A percentile compares a stretch with the other conserved stretches of the same genome.
Evolutionary conservation across 805 yeast genomes (phyloP).

Genomic region (Allodekkera sacchari): DNA sequence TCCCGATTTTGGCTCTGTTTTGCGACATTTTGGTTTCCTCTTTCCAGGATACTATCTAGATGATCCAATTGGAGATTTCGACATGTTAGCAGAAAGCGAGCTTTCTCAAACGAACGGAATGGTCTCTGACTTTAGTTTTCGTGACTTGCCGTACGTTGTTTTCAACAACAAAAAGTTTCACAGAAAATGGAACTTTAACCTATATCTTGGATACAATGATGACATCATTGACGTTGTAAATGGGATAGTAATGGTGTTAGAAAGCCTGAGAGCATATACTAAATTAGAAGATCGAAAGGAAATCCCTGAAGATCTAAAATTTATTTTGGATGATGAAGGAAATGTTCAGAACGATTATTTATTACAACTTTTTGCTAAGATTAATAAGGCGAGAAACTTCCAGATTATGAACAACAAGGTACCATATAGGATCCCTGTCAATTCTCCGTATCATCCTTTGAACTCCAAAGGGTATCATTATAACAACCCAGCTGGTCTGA

Average conservation of each 20-base stretch:
- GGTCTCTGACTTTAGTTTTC: not conserved
- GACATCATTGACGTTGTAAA: constrained; percentile 25
- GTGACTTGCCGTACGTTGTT: not conserved
- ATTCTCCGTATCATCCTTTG: constrained; percentile 24
- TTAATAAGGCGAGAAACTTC: constrained; percentile 22
- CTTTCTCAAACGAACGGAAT: not conserved
- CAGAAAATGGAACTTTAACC: constrained; percentile 14
- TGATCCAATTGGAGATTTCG: constrained; percentile 3
- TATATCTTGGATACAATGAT: constrained; percentile 29
- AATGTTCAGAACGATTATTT: constrained; percentile 12
- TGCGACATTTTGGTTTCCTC: constrained; percentile 22
- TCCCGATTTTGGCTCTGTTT: constrained; percentile 15
- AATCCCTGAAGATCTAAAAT: not conserved
- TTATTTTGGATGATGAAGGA: constrained; percentile 7
- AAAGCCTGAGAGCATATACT: constrained; percentile 21
- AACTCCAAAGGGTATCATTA: constrained; percentile 17
- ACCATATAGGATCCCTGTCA: constrained; percentile 22
- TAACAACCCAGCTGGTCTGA: constrained; percentile 16
- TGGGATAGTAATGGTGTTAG: constrained; percentile 22
- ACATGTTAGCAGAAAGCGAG: not conserved
- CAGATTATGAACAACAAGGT: constrained; percentile 19
- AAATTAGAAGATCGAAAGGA: not conserved
- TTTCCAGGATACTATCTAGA: constrained; percentile 17
- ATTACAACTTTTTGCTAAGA: constrained; percentile 7
- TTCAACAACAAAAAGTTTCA: not conserved